Base-by-base conservation (phyloP, 2,329 filamentous ascomycete genomes). In the Fusarium robinianum region DNA sequence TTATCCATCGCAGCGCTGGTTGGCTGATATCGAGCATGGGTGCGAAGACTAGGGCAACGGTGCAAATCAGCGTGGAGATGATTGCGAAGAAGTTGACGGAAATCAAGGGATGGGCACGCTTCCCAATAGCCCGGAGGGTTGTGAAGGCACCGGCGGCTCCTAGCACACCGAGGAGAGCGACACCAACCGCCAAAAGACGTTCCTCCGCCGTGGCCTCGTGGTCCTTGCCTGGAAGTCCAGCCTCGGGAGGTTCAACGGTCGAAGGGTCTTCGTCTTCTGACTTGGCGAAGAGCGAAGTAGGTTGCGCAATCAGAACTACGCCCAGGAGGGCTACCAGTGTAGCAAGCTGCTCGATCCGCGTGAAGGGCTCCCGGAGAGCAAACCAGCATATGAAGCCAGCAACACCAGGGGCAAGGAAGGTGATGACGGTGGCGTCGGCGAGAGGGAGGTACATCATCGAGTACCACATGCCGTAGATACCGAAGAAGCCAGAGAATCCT, bases 361-460 rank as follows among this genome's bases (percentile, higher is more conserved):
- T 89, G 63, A 92, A 96, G 0, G 87, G 85, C 58, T 96, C 89
- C 37, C 83, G 80, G 12, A 84, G 69, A 24, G 91, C 69, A 41
- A 90, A 73, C 23, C 87, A 90, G 64, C 90, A 95, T 12, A 87
- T 78, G 71, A 91, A 89, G 44, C 88, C 89, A 14, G 88, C 81
- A 5, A 95, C 75, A 10, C 85, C 85, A 0, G 91, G 91, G 0
- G 87, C 81, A 5, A 96, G 76, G 63, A 96, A 96, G 7, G 89
- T 94, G 39, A 96, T 85, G 22, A 96, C 90, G 0, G 88, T 94
- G 3, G 90, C 90, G 64, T 96, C 90, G 11, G 89, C 87, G 3
- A 96, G 77, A 1, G 89, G 88, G 3, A 96, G 79, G 59, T 95
- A 95, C 62, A 88, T 79, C 44, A 77, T 77, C 8, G 72, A 76